Evolutionary conservation across 176 grass and related monocot species (phyloP), one percentile per base, ranked within the genome.

Genomic region (Avena insularis): DNA sequence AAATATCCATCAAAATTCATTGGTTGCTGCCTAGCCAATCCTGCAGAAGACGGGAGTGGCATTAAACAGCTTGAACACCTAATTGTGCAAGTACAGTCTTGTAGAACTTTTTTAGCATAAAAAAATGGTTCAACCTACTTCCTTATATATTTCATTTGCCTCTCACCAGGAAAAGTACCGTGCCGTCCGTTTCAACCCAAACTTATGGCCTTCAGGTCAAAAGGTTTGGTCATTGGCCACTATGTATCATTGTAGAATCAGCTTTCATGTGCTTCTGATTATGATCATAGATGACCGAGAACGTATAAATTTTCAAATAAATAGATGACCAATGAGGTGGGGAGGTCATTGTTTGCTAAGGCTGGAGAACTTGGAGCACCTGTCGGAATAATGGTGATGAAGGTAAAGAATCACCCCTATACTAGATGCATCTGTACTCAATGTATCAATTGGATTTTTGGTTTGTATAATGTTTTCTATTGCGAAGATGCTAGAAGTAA

Each of bases 21-120:
- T 62, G 93, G 95, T 25, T 98, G 95, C 81, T 91, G 91, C 57
- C 93, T 98, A 31, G 95, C 95, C 72, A 95, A 98, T 92, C 95
- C 93, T 72, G 91, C 95, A 45, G 93, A 92, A 46, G 93, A 98
- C 29, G 91, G 93, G 50, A 92, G 80, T 71, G 95, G 93, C 10
- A 90, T 95, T 83, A 93, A 90, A 78, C 89, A 93, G 69, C 93
- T 95, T 73, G 89, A 98, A 85, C 65, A 93, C 75, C 86, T 98
- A 19, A 92, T 98, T 79, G 63, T 98, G 55, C 79, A 93, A 67
- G 95, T 98, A 82, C 49, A 38, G 8, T 60, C 1, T 82, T 79
- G 72, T 75, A 27, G 14, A 61, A 61, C 36, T 87, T 90, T 38
- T 23, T 58, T 17, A 25, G 15, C 61, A 38, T 56, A 40, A 81